phyloP scores from a whole-genome alignment of 352 stramenopile species.

The Globisporangium spiculum region DNA sequence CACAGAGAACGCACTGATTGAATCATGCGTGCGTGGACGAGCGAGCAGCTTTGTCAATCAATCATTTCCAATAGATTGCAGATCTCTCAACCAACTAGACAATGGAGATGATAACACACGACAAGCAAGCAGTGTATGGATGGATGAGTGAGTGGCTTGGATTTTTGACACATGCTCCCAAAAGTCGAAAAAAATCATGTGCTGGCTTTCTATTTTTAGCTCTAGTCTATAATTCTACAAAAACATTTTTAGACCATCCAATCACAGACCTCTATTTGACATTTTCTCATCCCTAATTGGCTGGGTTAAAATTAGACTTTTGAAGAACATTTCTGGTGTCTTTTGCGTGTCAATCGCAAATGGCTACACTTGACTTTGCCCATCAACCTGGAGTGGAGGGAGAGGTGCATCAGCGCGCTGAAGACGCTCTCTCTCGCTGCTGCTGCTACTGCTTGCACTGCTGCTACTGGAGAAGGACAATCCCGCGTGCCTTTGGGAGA shows the following conservation, averaged over 20 bases:
- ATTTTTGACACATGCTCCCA: background rate
- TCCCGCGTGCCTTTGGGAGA: too few species aligned
- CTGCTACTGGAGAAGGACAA: background rate
- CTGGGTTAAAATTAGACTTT: background rate
- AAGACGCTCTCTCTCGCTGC: background rate
- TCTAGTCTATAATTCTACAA: background rate
- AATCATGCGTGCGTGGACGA: background rate
- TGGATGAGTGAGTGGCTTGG: too few species aligned
- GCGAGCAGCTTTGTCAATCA: too few species aligned
- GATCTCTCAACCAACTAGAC: too few species aligned
- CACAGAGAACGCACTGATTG: background rate
- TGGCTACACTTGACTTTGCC: slow-evolving; percentile 9
- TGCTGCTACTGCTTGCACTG: background rate
- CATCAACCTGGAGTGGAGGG: background rate
- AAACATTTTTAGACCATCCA: slow-evolving; percentile 9
- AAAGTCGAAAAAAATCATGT: slow-evolving; percentile 6
- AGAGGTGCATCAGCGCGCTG: background rate
- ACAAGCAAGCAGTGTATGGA: too few species aligned
- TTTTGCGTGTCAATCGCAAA: slow-evolving; percentile 7
- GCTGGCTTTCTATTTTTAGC: slow-evolving; percentile 5
- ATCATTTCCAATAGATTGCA: too few species aligned
- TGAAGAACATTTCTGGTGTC: background rate
- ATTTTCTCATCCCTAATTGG: background rate
- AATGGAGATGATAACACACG: background rate
- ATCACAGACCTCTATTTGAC: background rate